phyloP scores from a whole-genome alignment of 2,329 filamentous ascomycete genomes.

The Fusarium lateritium region DNA sequence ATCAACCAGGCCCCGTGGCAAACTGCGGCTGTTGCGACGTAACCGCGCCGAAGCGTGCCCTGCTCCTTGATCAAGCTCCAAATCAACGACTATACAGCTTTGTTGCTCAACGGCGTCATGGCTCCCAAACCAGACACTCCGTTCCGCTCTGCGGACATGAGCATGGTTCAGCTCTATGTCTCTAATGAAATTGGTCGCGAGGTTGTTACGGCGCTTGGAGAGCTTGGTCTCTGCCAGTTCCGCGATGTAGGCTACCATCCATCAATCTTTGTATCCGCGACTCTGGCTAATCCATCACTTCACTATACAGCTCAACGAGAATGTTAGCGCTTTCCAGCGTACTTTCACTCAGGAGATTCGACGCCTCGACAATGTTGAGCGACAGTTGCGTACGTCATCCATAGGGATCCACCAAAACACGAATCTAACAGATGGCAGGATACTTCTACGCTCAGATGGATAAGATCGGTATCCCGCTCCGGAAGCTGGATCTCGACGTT shows the following conservation, averaged over 20 bases:
- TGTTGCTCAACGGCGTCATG: constrained; percentile 63
- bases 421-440: constrained; percentile 66
- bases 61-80: constrained; percentile 52
- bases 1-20: constrained; percentile 47
- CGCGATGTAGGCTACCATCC: constrained; percentile 80
- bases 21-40: constrained; percentile 44
- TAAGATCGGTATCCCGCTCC: constrained; percentile 87
- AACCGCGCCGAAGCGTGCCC: constrained; percentile 48
- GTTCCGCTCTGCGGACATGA: constrained; percentile 99
- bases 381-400: constrained; percentile 85
- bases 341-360: constrained; percentile 99
- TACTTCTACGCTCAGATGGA: constrained; percentile 98
- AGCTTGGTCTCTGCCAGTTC: constrained; percentile 97
- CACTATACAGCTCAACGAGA: constrained; percentile 82
- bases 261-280: constrained; percentile 30
- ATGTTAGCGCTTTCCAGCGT: constrained; percentile 94
- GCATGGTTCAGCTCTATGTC: constrained; percentile 99
- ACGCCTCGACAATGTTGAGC: constrained; percentile 96
- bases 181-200: constrained; percentile 99
- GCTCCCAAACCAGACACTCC: constrained; percentile 86
- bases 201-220: constrained; percentile 95
- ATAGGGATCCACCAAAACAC: constrained; percentile 26
- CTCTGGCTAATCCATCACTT: constrained; percentile 34
- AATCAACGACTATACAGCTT: constrained; percentile 49
- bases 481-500: constrained; percentile 91